A percentile compares a stretch with the other conserved stretches of the same genome.
phyloP scores from a whole-genome alignment of 73 alveolate genomes.

The Symbiodinium pilosum region DNA sequence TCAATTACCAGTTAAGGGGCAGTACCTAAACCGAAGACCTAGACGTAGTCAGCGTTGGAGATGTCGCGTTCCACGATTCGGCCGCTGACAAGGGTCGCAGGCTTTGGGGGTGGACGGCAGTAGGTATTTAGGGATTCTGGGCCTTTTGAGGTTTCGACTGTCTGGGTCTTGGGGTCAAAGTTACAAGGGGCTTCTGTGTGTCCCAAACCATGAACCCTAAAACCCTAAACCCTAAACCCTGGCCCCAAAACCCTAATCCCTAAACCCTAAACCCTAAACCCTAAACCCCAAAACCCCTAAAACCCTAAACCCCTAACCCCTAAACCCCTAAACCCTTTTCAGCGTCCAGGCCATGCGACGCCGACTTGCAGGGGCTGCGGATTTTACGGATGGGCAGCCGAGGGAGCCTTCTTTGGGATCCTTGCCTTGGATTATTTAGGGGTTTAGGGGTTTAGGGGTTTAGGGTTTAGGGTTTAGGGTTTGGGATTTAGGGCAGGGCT shows the following conservation, averaged over 20 bases:
- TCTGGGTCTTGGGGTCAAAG: too few relatives aligned
- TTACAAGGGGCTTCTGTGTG: too few relatives aligned
- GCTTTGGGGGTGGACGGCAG: too few relatives aligned
- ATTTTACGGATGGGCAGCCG: background rate
- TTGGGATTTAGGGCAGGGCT: background rate
- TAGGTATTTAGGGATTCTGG: too few relatives aligned
- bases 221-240: background rate
- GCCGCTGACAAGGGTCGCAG: too few relatives aligned
- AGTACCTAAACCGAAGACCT: too few relatives aligned
- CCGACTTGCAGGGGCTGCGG: background rate
- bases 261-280: background rate
- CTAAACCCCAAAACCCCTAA: background rate
- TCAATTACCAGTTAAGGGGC: too few relatives aligned
- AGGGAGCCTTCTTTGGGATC: background rate
- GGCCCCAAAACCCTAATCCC: background rate
- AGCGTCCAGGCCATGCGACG: background rate
- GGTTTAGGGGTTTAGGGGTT: background rate
- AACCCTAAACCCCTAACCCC: background rate
- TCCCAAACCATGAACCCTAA: background rate
- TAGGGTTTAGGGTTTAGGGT: background rate
- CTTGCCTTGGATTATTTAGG: too few relatives aligned
- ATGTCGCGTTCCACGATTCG: too few relatives aligned
- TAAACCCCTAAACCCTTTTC: background rate
- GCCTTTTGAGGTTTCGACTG: too few relatives aligned
- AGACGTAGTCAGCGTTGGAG: too few relatives aligned